Conservation (phyloP, 2,329 filamentous ascomycete species). For the Fusarium luffae region DNA sequence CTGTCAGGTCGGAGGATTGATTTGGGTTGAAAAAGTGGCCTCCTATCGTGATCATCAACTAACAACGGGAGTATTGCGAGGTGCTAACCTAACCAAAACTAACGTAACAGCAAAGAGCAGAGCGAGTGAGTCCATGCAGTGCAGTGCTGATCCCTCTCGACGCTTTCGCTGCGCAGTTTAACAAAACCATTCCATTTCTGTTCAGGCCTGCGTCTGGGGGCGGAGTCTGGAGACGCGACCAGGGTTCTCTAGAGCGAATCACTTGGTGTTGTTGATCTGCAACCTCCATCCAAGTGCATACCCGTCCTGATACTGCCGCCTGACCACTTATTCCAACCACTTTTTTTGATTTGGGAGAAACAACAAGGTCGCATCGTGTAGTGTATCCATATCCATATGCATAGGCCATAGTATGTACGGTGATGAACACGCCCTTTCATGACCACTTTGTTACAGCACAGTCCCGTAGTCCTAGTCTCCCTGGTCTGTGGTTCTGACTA, state of each 20-base stretch:
- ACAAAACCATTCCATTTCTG: constrained; percentile 37
- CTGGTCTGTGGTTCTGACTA: constrained; percentile 6
- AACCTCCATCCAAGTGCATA: constrained; percentile 38
- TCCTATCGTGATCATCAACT: constrained; percentile 36
- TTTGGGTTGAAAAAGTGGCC: constrained; percentile 14
- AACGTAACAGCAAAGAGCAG: neutral
- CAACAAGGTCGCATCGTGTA: constrained; percentile 26
- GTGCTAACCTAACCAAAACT: neutral
- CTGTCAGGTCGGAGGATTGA: constrained; percentile 9
- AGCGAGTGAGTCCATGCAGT: constrained; percentile 16
- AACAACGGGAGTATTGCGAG: neutral
- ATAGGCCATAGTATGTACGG: neutral
- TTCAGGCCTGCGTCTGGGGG: constrained; percentile 35
- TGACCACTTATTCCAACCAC: constrained; percentile 44
- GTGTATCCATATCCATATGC: neutral
- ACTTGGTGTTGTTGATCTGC: constrained; percentile 24
- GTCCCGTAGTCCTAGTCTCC: neutral
- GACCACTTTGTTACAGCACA: constrained; percentile 18
- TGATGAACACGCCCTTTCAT: constrained; percentile 8
- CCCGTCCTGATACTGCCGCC: constrained; percentile 41
- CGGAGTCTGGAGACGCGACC: constrained; percentile 16
- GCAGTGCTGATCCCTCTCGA: constrained; percentile 31
- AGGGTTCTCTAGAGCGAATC: constrained; percentile 34
- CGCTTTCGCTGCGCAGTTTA: constrained; percentile 15
- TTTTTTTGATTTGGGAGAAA: constrained; percentile 19